Base-by-base conservation (phyloP, 345 rosid species). In the Jatropha curcas region DNA sequence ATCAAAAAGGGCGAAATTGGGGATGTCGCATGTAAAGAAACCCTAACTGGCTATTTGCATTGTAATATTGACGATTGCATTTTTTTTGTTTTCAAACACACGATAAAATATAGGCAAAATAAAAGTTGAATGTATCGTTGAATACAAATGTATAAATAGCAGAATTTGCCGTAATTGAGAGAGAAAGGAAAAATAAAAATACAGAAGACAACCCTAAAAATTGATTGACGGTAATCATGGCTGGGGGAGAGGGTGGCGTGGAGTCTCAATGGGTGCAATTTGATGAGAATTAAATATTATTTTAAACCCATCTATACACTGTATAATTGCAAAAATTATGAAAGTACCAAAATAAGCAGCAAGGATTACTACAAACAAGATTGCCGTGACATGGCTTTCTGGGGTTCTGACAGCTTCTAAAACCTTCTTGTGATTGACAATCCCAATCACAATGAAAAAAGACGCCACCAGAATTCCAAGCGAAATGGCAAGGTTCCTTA, bases 261-360 rank as follows among this genome's bases (percentile, higher is more conserved):
- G 14, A 24, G 19, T 13, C 1, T 74, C 60, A 1, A 19, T 16
- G 3, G 72, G 77, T n/a, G 52, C 27, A 34, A 74, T 59, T 20
- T 59, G 30, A 2, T 67, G 50, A 48, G 66, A 12, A 22, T 13
- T 0, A 13, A 74, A 59, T 7, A 59, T 37, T 1, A 67, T 17
- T 74, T 30, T 67, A 27, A 37, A 22, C 14, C 67, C 28, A 67
- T 58, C 71, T 1, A 58, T n/a, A 2, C 65, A 74, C 22, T 74
- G 60, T 13, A 67, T 2, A 5, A 27, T 28, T 14, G 51, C 77
- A 59, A 20, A 57, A 57, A 48, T 2, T 19, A 48, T 35, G 7
- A 33, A 74, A 8, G 9, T 22, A 2, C 33, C 10, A 57, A 74
- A 66, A 45, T 45, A 74, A 43, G 58, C 2, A 0, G 48, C 24